A percentile compares a stretch with the other conserved stretches of the same genome.
Evolutionary conservation across 768 basidiomycete genomes (phyloP).

Genomic region (Rhizopogon salebrosus): DNA sequence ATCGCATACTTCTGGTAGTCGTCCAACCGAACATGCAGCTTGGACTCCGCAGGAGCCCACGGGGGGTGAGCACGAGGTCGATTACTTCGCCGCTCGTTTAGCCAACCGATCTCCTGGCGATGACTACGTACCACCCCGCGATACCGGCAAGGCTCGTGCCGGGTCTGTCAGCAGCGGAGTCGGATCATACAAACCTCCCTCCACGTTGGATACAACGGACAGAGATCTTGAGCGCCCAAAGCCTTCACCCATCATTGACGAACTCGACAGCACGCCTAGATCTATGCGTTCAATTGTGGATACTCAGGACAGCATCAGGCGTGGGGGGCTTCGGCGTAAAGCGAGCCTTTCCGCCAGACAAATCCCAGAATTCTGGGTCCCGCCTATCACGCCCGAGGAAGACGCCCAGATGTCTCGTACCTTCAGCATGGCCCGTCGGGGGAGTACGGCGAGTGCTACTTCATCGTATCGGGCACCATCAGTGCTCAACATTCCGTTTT

Average conservation of each 20-base stretch:
- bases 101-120: slow-evolving; percentile 16
- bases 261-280: slow-evolving; percentile 22
- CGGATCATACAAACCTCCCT: slow-evolving; percentile 22
- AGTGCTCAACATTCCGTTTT: slow-evolving; percentile 34
- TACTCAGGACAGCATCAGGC: slow-evolving; percentile 18
- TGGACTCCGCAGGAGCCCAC: slow-evolving; percentile 13
- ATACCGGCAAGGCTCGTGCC: slow-evolving; percentile 17
- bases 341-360: slow-evolving; percentile 30
- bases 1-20: slow-evolving; percentile 5
- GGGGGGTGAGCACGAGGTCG: slow-evolving; percentile 21
- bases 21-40: slow-evolving; percentile 13
- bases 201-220: slow-evolving; percentile 18
- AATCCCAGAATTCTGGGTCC: slow-evolving; percentile 47
- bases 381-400: slow-evolving; percentile 40
- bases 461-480: slow-evolving; percentile 41
- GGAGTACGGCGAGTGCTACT: slow-evolving; percentile 46
- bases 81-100: slow-evolving; percentile 16
- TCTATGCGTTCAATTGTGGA: slow-evolving; percentile 16
- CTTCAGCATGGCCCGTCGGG: slow-evolving; percentile 37
- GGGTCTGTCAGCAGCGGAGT: slow-evolving; percentile 20
- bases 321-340: slow-evolving; percentile 25
- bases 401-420: slow-evolving; percentile 37
- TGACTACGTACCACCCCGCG: slow-evolving; percentile 15
- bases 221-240: slow-evolving; percentile 17
- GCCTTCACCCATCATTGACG: slow-evolving; percentile 19